These are phyloP conservation scores for Dictyostelium capitatum DNA, from an alignment of 78 protist genomes.

Conservation along the genomic window DNA sequence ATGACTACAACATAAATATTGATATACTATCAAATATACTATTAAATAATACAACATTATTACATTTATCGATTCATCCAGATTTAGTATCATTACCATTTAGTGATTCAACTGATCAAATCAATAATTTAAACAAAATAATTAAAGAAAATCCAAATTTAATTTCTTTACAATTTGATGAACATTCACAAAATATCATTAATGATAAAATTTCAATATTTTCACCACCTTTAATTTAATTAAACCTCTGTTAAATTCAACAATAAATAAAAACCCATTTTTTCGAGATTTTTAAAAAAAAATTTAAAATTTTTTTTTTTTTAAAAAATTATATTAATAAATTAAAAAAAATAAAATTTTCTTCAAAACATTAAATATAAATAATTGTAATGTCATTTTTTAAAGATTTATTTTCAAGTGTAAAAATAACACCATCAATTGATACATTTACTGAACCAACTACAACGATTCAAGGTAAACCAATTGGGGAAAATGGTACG, in stretches of 20 bases:
- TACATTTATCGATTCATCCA: not conserved
- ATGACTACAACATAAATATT: not conserved
- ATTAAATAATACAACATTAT: not conserved
- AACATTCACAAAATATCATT: not conserved
- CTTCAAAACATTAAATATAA: too few species aligned
- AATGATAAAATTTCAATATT: not conserved
- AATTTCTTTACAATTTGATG: not conserved
- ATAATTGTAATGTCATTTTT: not conserved
- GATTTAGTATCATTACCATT: not conserved
- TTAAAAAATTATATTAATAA: too few species aligned
- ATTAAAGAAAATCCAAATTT: not conserved
- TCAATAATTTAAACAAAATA: not conserved
- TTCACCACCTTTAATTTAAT: not conserved
- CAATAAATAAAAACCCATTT: too few species aligned
- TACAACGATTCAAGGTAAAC: slow-evolving; percentile 1
- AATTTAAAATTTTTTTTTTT: too few species aligned
- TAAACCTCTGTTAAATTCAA: too few species aligned
- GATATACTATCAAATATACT: not conserved
- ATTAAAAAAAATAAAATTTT: too few species aligned
- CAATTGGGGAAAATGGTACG: not conserved
- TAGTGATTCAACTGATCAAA: not conserved
- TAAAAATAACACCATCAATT: slow-evolving; percentile 3
- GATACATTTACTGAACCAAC: not conserved
- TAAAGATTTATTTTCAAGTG: not conserved
- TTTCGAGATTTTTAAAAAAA: too few species aligned